A percentile compares a stretch with the other conserved stretches of the same genome.
These are phyloP conservation scores for Anthracocystis setariae DNA, from an alignment of 1,284 basidiomycete genomes.

Conservation along the genomic window DNA sequence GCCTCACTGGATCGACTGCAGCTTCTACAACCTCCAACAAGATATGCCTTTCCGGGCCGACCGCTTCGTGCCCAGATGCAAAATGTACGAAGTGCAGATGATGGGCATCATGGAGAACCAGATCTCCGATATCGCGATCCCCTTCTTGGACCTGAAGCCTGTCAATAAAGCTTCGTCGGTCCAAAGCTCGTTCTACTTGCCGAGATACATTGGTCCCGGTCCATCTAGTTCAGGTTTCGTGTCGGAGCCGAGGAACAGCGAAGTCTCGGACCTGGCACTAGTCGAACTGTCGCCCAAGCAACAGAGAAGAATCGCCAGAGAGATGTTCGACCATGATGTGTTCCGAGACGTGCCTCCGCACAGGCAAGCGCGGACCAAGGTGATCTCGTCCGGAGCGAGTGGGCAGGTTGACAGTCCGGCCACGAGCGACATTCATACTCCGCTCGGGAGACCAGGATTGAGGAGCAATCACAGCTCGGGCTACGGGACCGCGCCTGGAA, in stretches of 20 bases:
- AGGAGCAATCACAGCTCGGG: constrained; percentile 42
- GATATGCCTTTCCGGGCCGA: constrained; percentile 64
- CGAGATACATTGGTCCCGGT: constrained; percentile 28
- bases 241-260: constrained; percentile 38
- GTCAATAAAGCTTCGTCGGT: constrained; percentile 45
- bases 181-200: constrained; percentile 47
- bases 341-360: constrained; percentile 48
- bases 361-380: constrained; percentile 9
- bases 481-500: constrained; percentile 17
- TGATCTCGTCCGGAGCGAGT: background rate
- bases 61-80: constrained; percentile 66
- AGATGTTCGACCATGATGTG: constrained; percentile 60
- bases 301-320: constrained; percentile 50
- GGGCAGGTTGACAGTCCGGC: constrained; percentile 23
- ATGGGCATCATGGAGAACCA: constrained; percentile 66
- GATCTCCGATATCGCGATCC: constrained; percentile 62
- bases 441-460: constrained; percentile 37
- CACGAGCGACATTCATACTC: constrained; percentile 26
- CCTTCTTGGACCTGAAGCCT: constrained; percentile 58
- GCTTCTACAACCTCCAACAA: constrained; percentile 67
- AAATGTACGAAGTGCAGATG: constrained; percentile 67
- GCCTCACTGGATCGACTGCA: constrained; percentile 67
- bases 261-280: constrained; percentile 35
- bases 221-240: constrained; percentile 41
- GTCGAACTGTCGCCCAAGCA: constrained; percentile 41